These are phyloP conservation scores for Aspergillus kassunensis DNA, from an alignment of 495 filamentous ascomycete species.

Conservation along the genomic window DNA sequence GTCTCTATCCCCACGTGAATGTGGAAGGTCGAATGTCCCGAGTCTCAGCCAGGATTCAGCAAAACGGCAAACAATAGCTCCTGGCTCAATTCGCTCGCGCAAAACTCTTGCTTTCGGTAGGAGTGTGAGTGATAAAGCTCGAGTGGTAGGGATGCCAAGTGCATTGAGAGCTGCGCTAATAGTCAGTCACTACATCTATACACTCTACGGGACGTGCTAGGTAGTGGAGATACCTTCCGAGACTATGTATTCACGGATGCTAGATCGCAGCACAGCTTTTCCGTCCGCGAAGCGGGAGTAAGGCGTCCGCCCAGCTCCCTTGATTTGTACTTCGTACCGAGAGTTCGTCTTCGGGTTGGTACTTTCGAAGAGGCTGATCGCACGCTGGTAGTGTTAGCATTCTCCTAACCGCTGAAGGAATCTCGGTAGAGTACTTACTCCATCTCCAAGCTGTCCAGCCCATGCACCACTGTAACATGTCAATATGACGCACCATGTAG, in stretches of 20 bases:
- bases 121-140: slow-evolving; percentile 77
- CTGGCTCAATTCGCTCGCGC: slow-evolving; percentile 84
- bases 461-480: slow-evolving; percentile 60
- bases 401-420: background rate
- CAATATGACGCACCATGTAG: slow-evolving; percentile 7
- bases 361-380: slow-evolving; percentile 87
- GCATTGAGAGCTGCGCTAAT: slow-evolving; percentile 60
- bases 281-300: slow-evolving; percentile 98
- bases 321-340: slow-evolving; percentile 88
- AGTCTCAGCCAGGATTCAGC: slow-evolving; percentile 90
- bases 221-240: slow-evolving; percentile 57
- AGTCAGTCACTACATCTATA: background rate
- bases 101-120: slow-evolving; percentile 66
- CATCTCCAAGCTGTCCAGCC: slow-evolving; percentile 95
- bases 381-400: slow-evolving; percentile 44
- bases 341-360: slow-evolving; percentile 68
- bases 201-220: background rate
- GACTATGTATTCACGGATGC: slow-evolving; percentile 90
- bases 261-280: slow-evolving; percentile 84
- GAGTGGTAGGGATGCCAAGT: slow-evolving; percentile 77
- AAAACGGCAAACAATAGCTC: slow-evolving; percentile 86
- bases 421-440: slow-evolving; percentile 40
- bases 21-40: slow-evolving; percentile 87
- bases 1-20: slow-evolving; percentile 73
- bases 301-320: slow-evolving; percentile 87